phyloP scores from a whole-genome alignment of 208 protist species.

The Trypanosoma theileri region DNA sequence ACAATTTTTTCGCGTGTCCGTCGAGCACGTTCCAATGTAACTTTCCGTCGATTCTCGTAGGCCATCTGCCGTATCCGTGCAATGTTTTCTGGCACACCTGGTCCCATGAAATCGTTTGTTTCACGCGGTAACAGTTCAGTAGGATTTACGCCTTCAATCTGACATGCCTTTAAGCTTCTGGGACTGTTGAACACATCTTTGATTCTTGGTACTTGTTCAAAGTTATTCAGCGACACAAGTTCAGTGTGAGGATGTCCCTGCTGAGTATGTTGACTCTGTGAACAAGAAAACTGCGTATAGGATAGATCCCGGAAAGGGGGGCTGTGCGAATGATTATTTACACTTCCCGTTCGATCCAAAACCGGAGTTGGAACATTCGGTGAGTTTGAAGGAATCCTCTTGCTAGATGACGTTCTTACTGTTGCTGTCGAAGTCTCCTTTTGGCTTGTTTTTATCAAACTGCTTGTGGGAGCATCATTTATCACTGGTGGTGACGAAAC shows the following conservation, averaged over 20 bases:
- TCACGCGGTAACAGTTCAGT: conserved; percentile 43
- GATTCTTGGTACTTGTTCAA: conserved; percentile 42
- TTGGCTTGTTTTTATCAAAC: neutral
- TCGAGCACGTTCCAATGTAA: conserved; percentile 49
- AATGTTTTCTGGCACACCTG: conserved; percentile 38
- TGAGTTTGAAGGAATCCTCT: neutral
- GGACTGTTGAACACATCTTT: conserved; percentile 71
- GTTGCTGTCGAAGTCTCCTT: neutral
- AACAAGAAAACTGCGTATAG: neutral
- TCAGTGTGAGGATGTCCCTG: neutral
- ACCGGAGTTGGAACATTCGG: neutral
- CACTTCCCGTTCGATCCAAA: no score
- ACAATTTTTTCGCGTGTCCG: conserved; percentile 25
- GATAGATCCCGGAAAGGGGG: no score
- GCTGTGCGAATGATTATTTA: no score
- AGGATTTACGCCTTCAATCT: conserved; percentile 53
- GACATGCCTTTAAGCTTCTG: conserved; percentile 59
- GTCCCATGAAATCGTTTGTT: conserved; percentile 51
- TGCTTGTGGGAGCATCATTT: no score
- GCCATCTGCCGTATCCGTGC: conserved; percentile 54
- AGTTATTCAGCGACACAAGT: conserved; percentile 31
- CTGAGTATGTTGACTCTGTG: neutral
- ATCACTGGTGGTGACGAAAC: neutral
- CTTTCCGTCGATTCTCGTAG: conserved; percentile 70
- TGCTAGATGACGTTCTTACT: neutral